phyloP scores from a whole-genome alignment of 1,284 basidiomycete species.

The Ceratobasidium sp. region DNA sequence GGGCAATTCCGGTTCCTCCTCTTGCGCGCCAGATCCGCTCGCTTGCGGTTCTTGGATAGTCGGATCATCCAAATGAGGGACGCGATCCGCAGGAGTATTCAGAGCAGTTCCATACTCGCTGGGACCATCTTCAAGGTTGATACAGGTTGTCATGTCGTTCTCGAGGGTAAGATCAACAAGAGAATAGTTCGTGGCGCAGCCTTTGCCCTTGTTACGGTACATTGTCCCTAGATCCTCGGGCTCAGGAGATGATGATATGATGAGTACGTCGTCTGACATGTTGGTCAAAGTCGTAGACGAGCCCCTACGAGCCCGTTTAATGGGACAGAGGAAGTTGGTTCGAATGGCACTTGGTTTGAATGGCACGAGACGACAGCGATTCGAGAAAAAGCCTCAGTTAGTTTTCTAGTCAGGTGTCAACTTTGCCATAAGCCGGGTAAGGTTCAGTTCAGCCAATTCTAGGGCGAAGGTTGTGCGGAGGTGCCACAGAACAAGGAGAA shows the following conservation, averaged over 20 bases:
- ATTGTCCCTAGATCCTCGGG: not conserved
- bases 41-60: not conserved
- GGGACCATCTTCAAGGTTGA: not conserved
- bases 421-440: not conserved
- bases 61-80: not conserved
- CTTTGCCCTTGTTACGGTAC: slow-evolving; percentile 4
- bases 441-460: not conserved
- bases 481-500: not conserved
- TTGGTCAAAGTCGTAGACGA: not conserved
- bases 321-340: not conserved
- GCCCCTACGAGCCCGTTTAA: not conserved
- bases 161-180: slow-evolving; percentile 1
- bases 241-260: slow-evolving; percentile 34
- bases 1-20: not conserved
- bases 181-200: slow-evolving; percentile 10
- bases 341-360: no score
- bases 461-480: not conserved
- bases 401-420: not conserved
- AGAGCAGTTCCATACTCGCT: not conserved
- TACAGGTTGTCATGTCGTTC: not conserved
- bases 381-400: not conserved
- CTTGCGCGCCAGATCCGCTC: slow-evolving; percentile 16
- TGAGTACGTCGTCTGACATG: slow-evolving; percentile 15
- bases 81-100: not conserved
- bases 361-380: not conserved